Base-by-base conservation (phyloP, 768 basidiomycete species). In the Phlebiopsis flavidoalba region DNA sequence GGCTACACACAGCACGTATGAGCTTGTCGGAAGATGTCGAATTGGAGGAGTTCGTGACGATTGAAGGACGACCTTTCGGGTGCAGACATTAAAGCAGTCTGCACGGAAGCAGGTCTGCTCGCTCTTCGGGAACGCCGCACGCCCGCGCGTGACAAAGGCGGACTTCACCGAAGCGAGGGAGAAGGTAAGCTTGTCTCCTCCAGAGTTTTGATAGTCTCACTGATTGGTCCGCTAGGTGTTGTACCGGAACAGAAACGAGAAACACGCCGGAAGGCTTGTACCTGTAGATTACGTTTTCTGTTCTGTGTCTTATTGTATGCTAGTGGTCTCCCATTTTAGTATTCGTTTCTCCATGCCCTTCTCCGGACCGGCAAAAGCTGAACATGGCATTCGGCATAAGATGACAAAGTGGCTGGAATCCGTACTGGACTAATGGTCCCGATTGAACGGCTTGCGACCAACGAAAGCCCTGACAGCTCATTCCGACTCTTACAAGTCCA, bases 81-180 rank as follows among this genome's bases (percentile, higher is more conserved):
- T 50, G 97, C 97, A 1, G 97, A 99, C 69, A 98, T 99, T 81
- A 98, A 98, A 77, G 97, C 96, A 1, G 93, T 98, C 5, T 98
- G 95, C 72, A 98, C 97, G 6, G 97, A 99, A 72, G 96, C 97
- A n/a, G 97, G 97, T 65, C 74, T 99, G 55, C 80, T 98, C 36
- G 97, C 97, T 5, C 78, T 99, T 61, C 83, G 97, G 65, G 97
- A 99, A 73, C 81, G 97, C 58, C 81, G 97, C 63, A 98, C 95
- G 94, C n/a, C n/a, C n/a, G n/a, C 80, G 91, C 70, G 96, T 98
- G 14, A 91, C 85, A 36, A 95, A 97, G 76, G 83, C 80, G 7
- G 96, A 98, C 74, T 93, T 98, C 67, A 88, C 91, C 3, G 71
- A 87, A 12, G 96, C 96, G 3, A 79, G 95, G 71, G 96, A 98